Percentiles rank a stretch among this genome's conserved stretches.
Evolutionary conservation across 345 rosid genomes (phyloP).

Genomic region (Crucihimalaya himalaica): DNA sequence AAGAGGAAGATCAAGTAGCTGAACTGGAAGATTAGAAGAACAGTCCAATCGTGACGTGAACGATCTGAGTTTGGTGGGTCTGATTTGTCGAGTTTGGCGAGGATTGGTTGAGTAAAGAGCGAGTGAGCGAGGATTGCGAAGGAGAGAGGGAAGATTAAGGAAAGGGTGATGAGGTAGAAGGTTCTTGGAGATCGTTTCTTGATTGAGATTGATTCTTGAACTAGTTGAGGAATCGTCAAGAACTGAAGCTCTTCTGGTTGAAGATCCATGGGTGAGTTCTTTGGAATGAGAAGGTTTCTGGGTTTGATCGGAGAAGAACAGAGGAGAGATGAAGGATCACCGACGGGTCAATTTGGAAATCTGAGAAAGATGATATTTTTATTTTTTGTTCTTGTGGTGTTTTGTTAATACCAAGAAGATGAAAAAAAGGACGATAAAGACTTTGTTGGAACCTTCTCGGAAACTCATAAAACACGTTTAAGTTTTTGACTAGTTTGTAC

Average conservation of each 20-base stretch:
- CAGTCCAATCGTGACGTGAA: conserved; percentile 75
- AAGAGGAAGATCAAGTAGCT: conserved; percentile 86
- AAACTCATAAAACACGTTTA: conserved; percentile 19
- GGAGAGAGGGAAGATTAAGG: conserved; percentile 77
- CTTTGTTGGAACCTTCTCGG: conserved; percentile 37
- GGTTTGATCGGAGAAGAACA: background rate
- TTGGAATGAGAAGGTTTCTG: background rate
- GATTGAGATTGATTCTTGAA: conserved; percentile 69
- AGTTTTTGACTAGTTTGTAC: conserved; percentile 15
- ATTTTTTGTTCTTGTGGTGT: background rate
- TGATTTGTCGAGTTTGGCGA: conserved; percentile 44
- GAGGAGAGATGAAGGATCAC: conserved; percentile 17
- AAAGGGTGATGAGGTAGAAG: conserved; percentile 69
- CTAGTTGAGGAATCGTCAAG: conserved; percentile 52
- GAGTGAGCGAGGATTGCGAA: conserved; percentile 87
- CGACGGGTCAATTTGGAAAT: conserved; percentile 26
- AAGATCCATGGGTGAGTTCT: conserved; percentile 62
- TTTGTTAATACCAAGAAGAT: background rate
- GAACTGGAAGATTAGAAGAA: conserved; percentile 73
- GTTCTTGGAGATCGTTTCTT: conserved; percentile 64
- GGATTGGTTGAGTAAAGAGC: conserved; percentile 76
- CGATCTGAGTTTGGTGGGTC: conserved; percentile 44
- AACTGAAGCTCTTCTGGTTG: conserved; percentile 74
- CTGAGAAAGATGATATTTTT: conserved; percentile 22
- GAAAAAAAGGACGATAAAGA: background rate